These are phyloP conservation scores for Pharus latifolius DNA, from an alignment of 176 grass and related monocot genomes.

Conservation along the genomic window DNA sequence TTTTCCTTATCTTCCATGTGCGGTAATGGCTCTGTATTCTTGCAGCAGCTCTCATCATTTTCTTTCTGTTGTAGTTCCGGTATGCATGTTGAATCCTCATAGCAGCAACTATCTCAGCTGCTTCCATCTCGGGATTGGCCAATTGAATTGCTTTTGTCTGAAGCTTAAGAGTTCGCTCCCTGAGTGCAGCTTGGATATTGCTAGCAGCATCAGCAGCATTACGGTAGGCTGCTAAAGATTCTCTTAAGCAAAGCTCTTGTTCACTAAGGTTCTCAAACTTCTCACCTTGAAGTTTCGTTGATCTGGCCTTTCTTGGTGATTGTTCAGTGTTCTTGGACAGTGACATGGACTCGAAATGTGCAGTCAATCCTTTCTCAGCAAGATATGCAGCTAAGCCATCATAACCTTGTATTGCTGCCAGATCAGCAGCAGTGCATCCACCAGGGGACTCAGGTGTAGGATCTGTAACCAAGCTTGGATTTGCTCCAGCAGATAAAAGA, in stretches of 20 bases:
- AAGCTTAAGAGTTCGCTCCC: slow-evolving; percentile 71
- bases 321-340: slow-evolving; percentile 36
- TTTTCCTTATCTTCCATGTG: slow-evolving; percentile 61
- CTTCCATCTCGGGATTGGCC: slow-evolving; percentile 63
- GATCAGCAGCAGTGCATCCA: slow-evolving; percentile 72
- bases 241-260: slow-evolving; percentile 90
- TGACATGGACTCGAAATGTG: slow-evolving; percentile 87
- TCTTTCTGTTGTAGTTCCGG: slow-evolving; percentile 70
- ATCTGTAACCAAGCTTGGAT: slow-evolving; percentile 94
- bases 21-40: slow-evolving; percentile 91
- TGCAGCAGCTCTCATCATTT: slow-evolving; percentile 75
- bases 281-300: slow-evolving; percentile 29
- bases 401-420: slow-evolving; percentile 72
- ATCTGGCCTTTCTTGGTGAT: slow-evolving; percentile 3
- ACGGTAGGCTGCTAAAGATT: slow-evolving; percentile 87
- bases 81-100: slow-evolving; percentile 93
- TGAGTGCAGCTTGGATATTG: slow-evolving; percentile 86
- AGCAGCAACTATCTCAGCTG: slow-evolving; percentile 74
- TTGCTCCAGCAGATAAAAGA: slow-evolving; percentile 94
- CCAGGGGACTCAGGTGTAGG: slow-evolving; percentile 48
- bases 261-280: slow-evolving; percentile 63
- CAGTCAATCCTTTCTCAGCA: slow-evolving; percentile 71
- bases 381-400: slow-evolving; percentile 92
- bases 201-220: slow-evolving; percentile 92
- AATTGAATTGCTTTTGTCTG: slow-evolving; percentile 83